These are phyloP conservation scores for Liquidambar formosana DNA, from an alignment of 164 flowering plant genomes.

Conservation along the genomic window DNA sequence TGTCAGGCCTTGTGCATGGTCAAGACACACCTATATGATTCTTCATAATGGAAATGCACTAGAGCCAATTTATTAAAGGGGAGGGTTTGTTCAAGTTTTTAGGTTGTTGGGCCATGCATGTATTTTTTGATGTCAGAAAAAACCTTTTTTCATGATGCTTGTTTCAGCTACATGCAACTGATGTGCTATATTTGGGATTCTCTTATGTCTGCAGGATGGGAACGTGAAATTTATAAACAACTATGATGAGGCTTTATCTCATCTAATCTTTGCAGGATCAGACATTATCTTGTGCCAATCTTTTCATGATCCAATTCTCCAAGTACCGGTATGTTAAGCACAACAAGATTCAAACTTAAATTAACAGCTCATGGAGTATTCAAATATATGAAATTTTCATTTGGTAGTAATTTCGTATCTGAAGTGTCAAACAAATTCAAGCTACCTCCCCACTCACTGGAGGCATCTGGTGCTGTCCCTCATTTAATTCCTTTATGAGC, in stretches of 20 bases:
- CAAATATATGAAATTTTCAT: background rate
- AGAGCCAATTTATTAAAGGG: background rate
- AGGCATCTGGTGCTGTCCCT: background rate
- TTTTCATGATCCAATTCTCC: constrained; percentile 62
- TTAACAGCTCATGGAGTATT: too few species aligned
- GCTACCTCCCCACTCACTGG: background rate
- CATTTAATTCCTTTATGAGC: background rate
- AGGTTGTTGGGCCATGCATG: background rate
- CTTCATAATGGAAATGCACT: background rate
- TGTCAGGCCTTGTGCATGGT: background rate
- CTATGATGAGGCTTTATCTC: constrained; percentile 57
- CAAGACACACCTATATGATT: background rate
- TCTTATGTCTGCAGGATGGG: constrained; percentile 44
- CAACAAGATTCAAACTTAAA: background rate
- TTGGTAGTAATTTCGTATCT: background rate
- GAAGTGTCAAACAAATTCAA: background rate
- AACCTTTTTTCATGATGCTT: background rate
- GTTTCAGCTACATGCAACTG: constrained; percentile 6
- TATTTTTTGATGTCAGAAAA: background rate
- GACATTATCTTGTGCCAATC: constrained; percentile 73
- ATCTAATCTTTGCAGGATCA: constrained; percentile 69
- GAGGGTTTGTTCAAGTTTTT: background rate
- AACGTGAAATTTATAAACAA: constrained; percentile 40
- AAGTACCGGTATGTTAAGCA: constrained; percentile 59
- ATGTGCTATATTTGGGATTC: background rate